Evolutionary conservation across 768 basidiomycete species (phyloP).

Genomic region (Termitomyces sp.): DNA sequence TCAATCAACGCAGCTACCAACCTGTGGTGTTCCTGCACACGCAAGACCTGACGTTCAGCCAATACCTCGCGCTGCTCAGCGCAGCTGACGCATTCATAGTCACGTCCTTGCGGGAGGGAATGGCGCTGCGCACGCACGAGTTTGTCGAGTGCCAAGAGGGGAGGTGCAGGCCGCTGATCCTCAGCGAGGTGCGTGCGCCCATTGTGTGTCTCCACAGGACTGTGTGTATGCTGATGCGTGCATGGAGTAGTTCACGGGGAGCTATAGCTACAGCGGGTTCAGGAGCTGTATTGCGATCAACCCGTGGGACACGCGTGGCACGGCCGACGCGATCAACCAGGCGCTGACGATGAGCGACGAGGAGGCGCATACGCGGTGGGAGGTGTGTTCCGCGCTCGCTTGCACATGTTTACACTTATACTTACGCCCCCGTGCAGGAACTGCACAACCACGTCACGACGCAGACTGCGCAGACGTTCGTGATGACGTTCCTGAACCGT

Average conservation of each 20-base stretch:
- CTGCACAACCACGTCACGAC: slow-evolving; percentile 81
- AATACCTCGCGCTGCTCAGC: slow-evolving; percentile 77
- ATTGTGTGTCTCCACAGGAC: not conserved
- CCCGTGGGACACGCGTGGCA: slow-evolving; percentile 81
- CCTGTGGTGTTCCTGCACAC: slow-evolving; percentile 85
- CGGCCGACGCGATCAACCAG: slow-evolving; percentile 42
- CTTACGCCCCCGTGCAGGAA: slow-evolving; percentile 33
- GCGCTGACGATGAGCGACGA: slow-evolving; percentile 75
- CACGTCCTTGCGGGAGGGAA: slow-evolving; percentile 80
- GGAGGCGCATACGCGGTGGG: slow-evolving; percentile 72
- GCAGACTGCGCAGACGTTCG: slow-evolving; percentile 83
- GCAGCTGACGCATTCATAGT: slow-evolving; percentile 85
- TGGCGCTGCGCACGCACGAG: slow-evolving; percentile 81
- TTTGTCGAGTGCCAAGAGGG: slow-evolving; percentile 83
- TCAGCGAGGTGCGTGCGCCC: slow-evolving; percentile 58
- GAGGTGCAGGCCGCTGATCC: slow-evolving; percentile 59
- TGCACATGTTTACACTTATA: not conserved
- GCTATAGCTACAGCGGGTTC: slow-evolving; percentile 83
- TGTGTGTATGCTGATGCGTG: not conserved
- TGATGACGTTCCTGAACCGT: slow-evolving; percentile 71
- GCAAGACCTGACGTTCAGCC: slow-evolving; percentile 77
- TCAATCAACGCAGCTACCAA: slow-evolving; percentile 41
- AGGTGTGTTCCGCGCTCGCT: slow-evolving; percentile 36
- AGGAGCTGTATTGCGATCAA: slow-evolving; percentile 82
- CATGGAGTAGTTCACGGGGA: slow-evolving; percentile 67